phyloP scores from a whole-genome alignment of 1,139 yeast species.

The Scheffersomyces parashehatae region DNA sequence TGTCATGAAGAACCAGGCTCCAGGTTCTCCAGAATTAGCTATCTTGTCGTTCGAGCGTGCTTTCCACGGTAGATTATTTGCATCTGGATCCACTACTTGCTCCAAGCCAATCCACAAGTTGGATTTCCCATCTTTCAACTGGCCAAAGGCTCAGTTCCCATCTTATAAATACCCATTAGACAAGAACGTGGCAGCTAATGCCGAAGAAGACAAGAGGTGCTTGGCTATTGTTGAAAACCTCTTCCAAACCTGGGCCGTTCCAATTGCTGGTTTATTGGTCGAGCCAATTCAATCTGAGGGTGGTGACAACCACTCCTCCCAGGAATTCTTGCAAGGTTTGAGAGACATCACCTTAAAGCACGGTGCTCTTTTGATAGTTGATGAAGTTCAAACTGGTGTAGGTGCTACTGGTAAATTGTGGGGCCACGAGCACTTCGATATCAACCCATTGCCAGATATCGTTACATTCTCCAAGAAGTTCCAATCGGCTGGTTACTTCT shows the following conservation, averaged over 20 bases:
- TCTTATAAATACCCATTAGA: slow-evolving; percentile 71
- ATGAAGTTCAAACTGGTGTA: slow-evolving; percentile 87
- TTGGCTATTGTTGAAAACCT: slow-evolving; percentile 57
- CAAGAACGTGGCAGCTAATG: slow-evolving; percentile 53
- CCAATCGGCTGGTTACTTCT: slow-evolving; percentile 85
- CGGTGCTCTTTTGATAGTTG: slow-evolving; percentile 70
- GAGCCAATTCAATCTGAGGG: slow-evolving; percentile 89
- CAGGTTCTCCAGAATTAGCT: slow-evolving; percentile 76
- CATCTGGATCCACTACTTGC: slow-evolving; percentile 74
- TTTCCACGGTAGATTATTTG: slow-evolving; percentile 84
- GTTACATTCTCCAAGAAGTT: slow-evolving; percentile 84
- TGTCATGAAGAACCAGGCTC: slow-evolving; percentile 67
- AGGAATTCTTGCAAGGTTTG: slow-evolving; percentile 73
- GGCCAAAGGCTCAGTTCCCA: slow-evolving; percentile 89
- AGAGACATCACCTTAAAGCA: slow-evolving; percentile 69
- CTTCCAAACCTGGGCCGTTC: slow-evolving; percentile 57
- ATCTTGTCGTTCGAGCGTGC: slow-evolving; percentile 72
- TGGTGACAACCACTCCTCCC: slow-evolving; percentile 83
- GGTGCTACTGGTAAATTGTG: slow-evolving; percentile 84
- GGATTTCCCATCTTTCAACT: slow-evolving; percentile 79
- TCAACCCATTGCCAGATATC: slow-evolving; percentile 73
- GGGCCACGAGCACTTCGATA: slow-evolving; percentile 83
- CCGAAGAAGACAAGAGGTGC: slow-evolving; percentile 67
- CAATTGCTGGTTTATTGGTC: slow-evolving; percentile 74
- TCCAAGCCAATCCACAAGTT: slow-evolving; percentile 83